phyloP scores from a whole-genome alignment of 805 yeast species.

The Metschnikowia hibisci region DNA sequence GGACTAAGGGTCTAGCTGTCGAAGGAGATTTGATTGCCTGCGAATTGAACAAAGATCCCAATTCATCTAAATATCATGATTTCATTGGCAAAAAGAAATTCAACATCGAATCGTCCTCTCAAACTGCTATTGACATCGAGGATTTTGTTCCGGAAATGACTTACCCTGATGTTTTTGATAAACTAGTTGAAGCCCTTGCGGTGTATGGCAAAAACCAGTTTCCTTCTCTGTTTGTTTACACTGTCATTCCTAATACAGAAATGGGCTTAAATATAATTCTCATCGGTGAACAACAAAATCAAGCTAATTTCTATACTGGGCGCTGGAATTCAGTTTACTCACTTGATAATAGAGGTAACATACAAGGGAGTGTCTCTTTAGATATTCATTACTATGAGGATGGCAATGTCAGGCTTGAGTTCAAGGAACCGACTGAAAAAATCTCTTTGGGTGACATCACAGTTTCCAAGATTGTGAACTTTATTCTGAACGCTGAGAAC shows the following conservation, averaged over 20 bases:
- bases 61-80: constrained; percentile 50
- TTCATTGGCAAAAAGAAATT: constrained; percentile 45
- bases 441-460: constrained; percentile 19
- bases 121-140: constrained; percentile 52
- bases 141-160: constrained; percentile 23
- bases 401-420: constrained; percentile 82
- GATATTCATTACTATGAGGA: constrained; percentile 94
- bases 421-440: constrained; percentile 30
- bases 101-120: constrained; percentile 53
- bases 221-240: constrained; percentile 51
- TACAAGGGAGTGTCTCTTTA: constrained; percentile 55
- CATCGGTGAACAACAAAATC: constrained; percentile 68
- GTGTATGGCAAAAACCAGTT: constrained; percentile 62
- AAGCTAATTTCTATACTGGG: constrained; percentile 83
- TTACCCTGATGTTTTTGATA: constrained; percentile 29
- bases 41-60: constrained; percentile 28
- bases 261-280: constrained; percentile 47
- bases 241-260: constrained; percentile 36
- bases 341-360: constrained; percentile 24
- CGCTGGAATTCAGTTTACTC: constrained; percentile 73
- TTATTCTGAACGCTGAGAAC: constrained; percentile 56
- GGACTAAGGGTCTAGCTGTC: constrained; percentile 28
- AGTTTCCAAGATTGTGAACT: constrained; percentile 35
- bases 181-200: constrained; percentile 32
- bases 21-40: constrained; percentile 31